Evolutionary conservation across 768 basidiomycete species (phyloP).

Genomic region (Lanmaoa pseudosensibilis): DNA sequence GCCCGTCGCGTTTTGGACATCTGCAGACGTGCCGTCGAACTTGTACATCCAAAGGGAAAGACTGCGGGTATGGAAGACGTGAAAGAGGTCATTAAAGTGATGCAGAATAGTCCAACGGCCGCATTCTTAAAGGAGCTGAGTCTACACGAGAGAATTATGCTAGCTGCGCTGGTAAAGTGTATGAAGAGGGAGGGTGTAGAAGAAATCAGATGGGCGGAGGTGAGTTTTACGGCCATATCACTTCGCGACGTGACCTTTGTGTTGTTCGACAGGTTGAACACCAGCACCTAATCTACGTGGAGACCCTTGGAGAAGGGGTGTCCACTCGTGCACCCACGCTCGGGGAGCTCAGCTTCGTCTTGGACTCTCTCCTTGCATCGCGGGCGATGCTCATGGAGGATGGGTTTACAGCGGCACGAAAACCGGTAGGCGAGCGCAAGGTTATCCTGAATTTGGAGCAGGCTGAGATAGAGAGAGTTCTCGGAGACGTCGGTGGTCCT

Average conservation of each 20-base stretch:
- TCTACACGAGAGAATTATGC: constrained; percentile 85
- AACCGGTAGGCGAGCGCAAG: constrained; percentile 62
- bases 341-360: constrained; percentile 64
- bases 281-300: constrained; percentile 73
- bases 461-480: constrained; percentile 78
- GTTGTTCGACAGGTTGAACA: constrained; percentile 54
- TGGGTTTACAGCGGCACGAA: constrained; percentile 51
- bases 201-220: constrained; percentile 84
- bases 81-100: constrained; percentile 72
- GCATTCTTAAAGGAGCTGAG: constrained; percentile 80
- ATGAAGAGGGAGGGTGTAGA: constrained; percentile 82
- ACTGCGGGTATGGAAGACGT: constrained; percentile 72
- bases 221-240: constrained; percentile 34
- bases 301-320: constrained; percentile 60
- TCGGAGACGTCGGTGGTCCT: constrained; percentile 76
- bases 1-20: constrained; percentile 92
- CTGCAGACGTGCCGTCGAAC: constrained; percentile 88
- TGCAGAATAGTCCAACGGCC: constrained; percentile 91
- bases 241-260: not conserved
- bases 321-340: constrained; percentile 56
- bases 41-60: constrained; percentile 51
- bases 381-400: constrained; percentile 77
- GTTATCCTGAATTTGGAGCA: constrained; percentile 83
- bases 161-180: constrained; percentile 80
- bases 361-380: constrained; percentile 75